These are phyloP conservation scores for Coemansia sp. DNA, from an alignment of 192 early-diverging fungal species.

Conservation along the genomic window DNA sequence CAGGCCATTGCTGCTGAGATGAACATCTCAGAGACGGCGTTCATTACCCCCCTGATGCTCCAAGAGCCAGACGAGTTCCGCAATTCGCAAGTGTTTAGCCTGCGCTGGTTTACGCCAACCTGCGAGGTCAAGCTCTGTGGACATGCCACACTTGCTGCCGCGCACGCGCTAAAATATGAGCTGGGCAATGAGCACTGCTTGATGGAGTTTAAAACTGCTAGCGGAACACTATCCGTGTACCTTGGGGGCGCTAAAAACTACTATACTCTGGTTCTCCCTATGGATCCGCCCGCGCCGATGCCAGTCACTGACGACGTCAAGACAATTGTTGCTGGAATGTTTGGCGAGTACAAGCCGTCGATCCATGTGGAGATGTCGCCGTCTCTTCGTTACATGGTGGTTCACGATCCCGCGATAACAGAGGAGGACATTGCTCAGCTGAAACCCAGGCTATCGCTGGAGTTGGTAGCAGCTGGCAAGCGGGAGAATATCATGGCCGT, in stretches of 20 bases:
- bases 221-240: constrained; percentile 16
- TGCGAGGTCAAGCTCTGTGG: constrained; percentile 48
- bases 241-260: background rate
- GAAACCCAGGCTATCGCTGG: constrained; percentile 1
- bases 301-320: constrained; percentile 8
- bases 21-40: constrained; percentile 53
- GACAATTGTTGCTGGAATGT: constrained; percentile 1
- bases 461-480: constrained; percentile 8
- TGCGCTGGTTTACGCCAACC: constrained; percentile 52
- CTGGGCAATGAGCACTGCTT: constrained; percentile 1
- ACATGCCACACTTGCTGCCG: constrained; percentile 50
- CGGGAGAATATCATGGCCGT: background rate
- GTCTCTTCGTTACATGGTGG: constrained; percentile 14
- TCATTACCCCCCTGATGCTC: constrained; percentile 16
- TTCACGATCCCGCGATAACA: constrained; percentile 5
- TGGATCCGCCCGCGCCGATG: constrained; percentile 10
- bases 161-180: constrained; percentile 37
- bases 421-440: background rate
- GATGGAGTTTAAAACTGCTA: constrained; percentile 40
- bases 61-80: constrained; percentile 9
- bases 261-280: constrained; percentile 10
- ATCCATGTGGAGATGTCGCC: constrained; percentile 20
- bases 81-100: constrained; percentile 3
- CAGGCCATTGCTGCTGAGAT: constrained; percentile 38
- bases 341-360: background rate